Evolutionary conservation across 2,329 filamentous ascomycete genomes (phyloP), one percentile per base, ranked within the genome.

Genomic region (Phyllosticta citrichinensis): DNA sequence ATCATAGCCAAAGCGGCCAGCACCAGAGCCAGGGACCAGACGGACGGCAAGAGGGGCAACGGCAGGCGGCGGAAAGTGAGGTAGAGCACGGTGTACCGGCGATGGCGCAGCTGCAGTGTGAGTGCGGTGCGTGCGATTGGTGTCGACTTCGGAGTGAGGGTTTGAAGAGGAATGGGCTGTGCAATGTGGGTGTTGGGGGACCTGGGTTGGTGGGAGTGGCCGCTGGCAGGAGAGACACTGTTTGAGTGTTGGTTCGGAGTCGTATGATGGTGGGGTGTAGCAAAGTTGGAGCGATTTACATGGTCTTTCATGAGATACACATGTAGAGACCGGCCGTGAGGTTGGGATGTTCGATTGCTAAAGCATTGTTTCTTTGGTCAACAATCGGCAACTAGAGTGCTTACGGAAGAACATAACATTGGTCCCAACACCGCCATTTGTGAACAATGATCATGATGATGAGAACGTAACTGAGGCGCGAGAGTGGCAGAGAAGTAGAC

Each of bases 111-210:
- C 8, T 61, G 59, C 52, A 51, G 55, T 61, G 59, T 12, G 30
- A 53, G 35, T 61, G 59, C 8, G 59, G 56, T 11, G 55, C n/a
- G 10, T 61, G 59, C 40, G 47, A 61, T 9, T 51, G 25, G 20
- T 61, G 55, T 61, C 59, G 59, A 8, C 17, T 47, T 40, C 50
- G 30, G 19, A 57, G 55, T 47, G 54, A 30, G 5, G 24, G 30
- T 19, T 53, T 61, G 47, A 51, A 54, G 10, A 52, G 55, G 50
- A 61, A 61, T 22, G 59, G 59, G 9, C 20, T 61, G 20, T 61
- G 59, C n/a, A 52, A 47, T n/a, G 40, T 47, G 40, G 40, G 40
- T n/a, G 14, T 47, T 17, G 40, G 40, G 17, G 40, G 40, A n/a
- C 40, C 40, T 40, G 17, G 35, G 2, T 5, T 61, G 19, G 25